Evolutionary conservation across 169 alveolate species (phyloP).

Genomic region (Plasmodium sp.): DNA sequence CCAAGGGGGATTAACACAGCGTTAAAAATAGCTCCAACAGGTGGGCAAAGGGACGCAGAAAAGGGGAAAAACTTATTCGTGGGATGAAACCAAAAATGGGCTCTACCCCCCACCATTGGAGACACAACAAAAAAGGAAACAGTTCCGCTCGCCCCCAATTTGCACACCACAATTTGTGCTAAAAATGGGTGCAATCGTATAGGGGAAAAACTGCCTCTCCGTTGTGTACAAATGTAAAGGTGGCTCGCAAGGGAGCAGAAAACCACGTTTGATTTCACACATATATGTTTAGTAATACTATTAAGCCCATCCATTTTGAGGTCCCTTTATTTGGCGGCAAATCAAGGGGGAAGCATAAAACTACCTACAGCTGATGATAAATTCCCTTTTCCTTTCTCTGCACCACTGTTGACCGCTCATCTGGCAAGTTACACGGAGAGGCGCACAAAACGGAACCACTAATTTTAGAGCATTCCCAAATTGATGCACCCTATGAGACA

Average conservation of each 20-base stretch:
- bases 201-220: background rate
- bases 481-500: no score
- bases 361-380: no score
- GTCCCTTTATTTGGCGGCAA: no score
- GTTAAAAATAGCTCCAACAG: no score
- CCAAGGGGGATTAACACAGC: no score
- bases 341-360: no score
- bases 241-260: background rate
- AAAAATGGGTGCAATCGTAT: background rate
- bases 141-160: background rate
- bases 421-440: no score
- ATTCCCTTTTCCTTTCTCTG: no score
- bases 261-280: background rate
- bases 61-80: background rate
- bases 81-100: background rate
- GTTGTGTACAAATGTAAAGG: background rate
- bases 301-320: background rate
- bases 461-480: no score
- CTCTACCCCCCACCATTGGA: background rate
- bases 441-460: no score
- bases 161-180: background rate
- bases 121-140: background rate
- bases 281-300: background rate
- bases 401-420: no score
- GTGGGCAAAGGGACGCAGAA: background rate